Evolutionary conservation across 2,329 filamentous ascomycete genomes (phyloP).

Genomic region (Lachnellula cervina): DNA sequence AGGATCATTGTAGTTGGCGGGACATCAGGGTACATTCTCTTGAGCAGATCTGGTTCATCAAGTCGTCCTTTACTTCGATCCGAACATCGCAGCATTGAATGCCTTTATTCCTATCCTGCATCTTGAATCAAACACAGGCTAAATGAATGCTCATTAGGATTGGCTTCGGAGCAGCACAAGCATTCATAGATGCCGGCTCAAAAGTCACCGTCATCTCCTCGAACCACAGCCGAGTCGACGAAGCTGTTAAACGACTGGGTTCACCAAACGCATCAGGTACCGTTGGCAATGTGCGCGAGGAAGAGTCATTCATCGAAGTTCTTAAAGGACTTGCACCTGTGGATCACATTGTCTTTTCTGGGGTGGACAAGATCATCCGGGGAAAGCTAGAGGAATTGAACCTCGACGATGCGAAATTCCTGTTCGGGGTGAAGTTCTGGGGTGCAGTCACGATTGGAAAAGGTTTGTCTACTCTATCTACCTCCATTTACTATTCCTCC

Average conservation of each 20-base stretch:
- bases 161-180: conserved; percentile 36
- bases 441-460: conserved; percentile 35
- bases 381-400: conserved; percentile 32
- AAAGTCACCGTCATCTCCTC: conserved; percentile 35
- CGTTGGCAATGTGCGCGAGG: conserved; percentile 34
- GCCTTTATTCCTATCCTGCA: neutral
- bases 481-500: neutral
- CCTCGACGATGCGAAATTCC: conserved; percentile 32
- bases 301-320: conserved; percentile 30
- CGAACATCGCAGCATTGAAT: neutral
- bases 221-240: conserved; percentile 28
- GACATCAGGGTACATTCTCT: conserved; percentile 30
- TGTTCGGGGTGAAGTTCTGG: conserved; percentile 40
- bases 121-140: neutral
- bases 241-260: conserved; percentile 30
- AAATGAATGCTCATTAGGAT: conserved; percentile 25
- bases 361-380: conserved; percentile 37
- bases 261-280: conserved; percentile 24
- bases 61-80: neutral
- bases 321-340: conserved; percentile 33
- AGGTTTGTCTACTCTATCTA: conserved; percentile 14
- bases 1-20: conserved; percentile 36
- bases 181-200: conserved; percentile 35
- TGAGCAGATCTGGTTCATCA: neutral
- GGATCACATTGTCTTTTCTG: conserved; percentile 37